These are phyloP conservation scores for Thymus quinquecostatus DNA, from an alignment of 257 asterid genomes.

Conservation along the genomic window DNA sequence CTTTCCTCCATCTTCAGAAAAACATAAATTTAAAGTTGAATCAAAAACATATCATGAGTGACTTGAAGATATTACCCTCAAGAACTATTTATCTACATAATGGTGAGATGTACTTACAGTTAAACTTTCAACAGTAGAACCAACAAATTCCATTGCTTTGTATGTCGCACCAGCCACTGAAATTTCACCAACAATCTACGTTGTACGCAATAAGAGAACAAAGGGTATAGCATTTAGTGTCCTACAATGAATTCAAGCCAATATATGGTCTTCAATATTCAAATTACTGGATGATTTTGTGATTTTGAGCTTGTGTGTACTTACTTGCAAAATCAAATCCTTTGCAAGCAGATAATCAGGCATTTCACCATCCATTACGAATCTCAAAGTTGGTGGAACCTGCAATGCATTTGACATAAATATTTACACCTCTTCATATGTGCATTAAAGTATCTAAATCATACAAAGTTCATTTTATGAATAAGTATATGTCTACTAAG, in stretches of 20 bases:
- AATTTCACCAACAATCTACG: conserved; percentile 96
- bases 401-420: conserved; percentile 39
- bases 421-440: neutral
- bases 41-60: neutral
- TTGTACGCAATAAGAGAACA: conserved; percentile 22
- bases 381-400: conserved; percentile 97
- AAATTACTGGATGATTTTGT: neutral
- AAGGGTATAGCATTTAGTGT: conserved; percentile 2
- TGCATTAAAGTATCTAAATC: conserved; percentile 13
- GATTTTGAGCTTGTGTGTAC: conserved; percentile 21
- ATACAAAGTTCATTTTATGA: neutral
- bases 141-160: conserved; percentile 97
- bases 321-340: conserved; percentile 96
- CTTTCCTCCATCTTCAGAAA: conserved; percentile 93
- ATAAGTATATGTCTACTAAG: neutral
- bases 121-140: conserved; percentile 88
- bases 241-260: neutral
- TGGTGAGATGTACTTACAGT: conserved; percentile 51
- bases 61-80: conserved; percentile 2
- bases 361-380: conserved; percentile 97
- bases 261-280: neutral
- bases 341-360: conserved; percentile 91
- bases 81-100: neutral
- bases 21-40: conserved; percentile 16
- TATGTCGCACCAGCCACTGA: conserved; percentile 99